These are phyloP conservation scores for Pulchroboletus neoregius DNA, from an alignment of 1,284 basidiomycete species.

Conservation along the genomic window DNA sequence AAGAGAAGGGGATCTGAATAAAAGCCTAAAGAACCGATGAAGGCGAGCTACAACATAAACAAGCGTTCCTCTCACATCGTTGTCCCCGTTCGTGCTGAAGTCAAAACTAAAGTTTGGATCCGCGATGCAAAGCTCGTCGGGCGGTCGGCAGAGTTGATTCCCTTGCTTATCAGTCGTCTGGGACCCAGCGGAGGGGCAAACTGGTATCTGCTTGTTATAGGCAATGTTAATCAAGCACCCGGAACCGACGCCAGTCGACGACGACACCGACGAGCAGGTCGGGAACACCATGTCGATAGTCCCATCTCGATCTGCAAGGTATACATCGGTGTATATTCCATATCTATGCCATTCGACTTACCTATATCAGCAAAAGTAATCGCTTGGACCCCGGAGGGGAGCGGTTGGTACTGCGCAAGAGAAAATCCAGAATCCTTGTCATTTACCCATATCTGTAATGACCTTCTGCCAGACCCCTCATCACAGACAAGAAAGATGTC, in stretches of 20 bases:
- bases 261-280: constrained; percentile 71
- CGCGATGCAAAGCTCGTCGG: constrained; percentile 76
- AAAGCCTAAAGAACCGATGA: constrained; percentile 48
- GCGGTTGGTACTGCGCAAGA: constrained; percentile 60
- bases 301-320: constrained; percentile 79
- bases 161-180: constrained; percentile 45
- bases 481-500: constrained; percentile 92
- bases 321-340: not conserved
- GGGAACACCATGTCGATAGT: constrained; percentile 95
- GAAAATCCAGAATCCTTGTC: constrained; percentile 72
- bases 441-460: constrained; percentile 92
- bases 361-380: constrained; percentile 93
- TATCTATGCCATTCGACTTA: constrained; percentile 34
- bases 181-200: constrained; percentile 62
- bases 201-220: constrained; percentile 87
- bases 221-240: constrained; percentile 87
- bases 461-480: constrained; percentile 48
- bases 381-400: constrained; percentile 77
- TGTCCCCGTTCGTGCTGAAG: constrained; percentile 48
- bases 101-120: constrained; percentile 83
- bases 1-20: constrained; percentile 61
- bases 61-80: constrained; percentile 47
- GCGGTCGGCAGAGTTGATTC: constrained; percentile 66
- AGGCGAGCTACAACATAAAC: not conserved
- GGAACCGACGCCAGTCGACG: constrained; percentile 62